Percentiles rank a stretch among this genome's conserved stretches.
These are phyloP conservation scores for Tylopilus subfusipes DNA, from an alignment of 768 basidiomycete genomes.

Conservation along the genomic window DNA sequence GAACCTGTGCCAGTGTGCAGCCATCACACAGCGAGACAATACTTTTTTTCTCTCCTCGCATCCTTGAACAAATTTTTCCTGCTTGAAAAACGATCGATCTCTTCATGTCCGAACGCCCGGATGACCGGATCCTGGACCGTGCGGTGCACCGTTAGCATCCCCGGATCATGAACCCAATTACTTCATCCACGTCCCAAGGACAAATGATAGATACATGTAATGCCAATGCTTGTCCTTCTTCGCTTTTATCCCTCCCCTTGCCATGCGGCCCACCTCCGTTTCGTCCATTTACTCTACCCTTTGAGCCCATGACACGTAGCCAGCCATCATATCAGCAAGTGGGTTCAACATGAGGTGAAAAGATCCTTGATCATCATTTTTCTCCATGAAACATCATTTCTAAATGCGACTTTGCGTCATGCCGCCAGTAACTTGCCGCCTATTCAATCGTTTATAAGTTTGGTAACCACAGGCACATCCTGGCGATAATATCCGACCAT, in stretches of 20 bases:
- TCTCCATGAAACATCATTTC: conserved; percentile 22
- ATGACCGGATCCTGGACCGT: conserved; percentile 26
- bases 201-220: conserved; percentile 12
- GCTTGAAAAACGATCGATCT: conserved; percentile 12
- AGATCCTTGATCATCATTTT: conserved; percentile 28
- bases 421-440: conserved; percentile 23
- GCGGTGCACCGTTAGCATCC: conserved; percentile 23
- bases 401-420: conserved; percentile 19
- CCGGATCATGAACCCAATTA: conserved; percentile 29
- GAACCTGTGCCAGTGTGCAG: too few relatives aligned
- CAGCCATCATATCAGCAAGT: conserved; percentile 29
- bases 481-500: conserved; percentile 32
- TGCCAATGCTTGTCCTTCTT: conserved; percentile 18
- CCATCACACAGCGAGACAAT: conserved; percentile 2
- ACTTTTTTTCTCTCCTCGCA: neutral
- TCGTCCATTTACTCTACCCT: conserved; percentile 20
- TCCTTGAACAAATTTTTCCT: conserved; percentile 24
- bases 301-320: conserved; percentile 27
- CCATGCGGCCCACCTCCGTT: conserved; percentile 26
- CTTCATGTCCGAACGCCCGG: conserved; percentile 34
- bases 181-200: conserved; percentile 9
- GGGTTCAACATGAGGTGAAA: conserved; percentile 32
- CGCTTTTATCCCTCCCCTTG: conserved; percentile 24
- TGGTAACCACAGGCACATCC: conserved; percentile 25
- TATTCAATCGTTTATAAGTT: conserved; percentile 27